Conservation (phyloP, 164 flowering plant species). For the Vitis amurensis region DNA sequence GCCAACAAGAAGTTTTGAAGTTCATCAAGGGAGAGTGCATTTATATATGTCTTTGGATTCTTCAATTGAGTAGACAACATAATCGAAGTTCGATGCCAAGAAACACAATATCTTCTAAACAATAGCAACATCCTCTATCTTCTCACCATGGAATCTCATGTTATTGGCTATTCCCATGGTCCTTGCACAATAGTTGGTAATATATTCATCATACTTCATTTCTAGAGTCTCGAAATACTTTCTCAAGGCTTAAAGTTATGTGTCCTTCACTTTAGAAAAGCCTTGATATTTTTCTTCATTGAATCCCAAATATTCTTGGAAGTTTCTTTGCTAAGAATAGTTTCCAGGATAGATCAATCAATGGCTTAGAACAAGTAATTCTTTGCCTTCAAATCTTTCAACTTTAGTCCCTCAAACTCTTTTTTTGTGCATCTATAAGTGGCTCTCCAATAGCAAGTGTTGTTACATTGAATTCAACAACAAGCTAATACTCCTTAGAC, state of each 20-base stretch:
- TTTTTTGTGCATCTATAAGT: neutral
- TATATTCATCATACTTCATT: constrained; percentile 21
- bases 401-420: neutral
- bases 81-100: constrained; percentile 19
- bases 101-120: constrained; percentile 21
- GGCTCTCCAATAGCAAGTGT: too few relatives aligned
- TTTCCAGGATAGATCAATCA: constrained; percentile 18
- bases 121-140: constrained; percentile 16
- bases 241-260: constrained; percentile 17
- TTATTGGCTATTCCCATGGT: constrained; percentile 15
- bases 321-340: constrained; percentile 22
- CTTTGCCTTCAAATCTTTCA: constrained; percentile 13
- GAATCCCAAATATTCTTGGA: constrained; percentile 24
- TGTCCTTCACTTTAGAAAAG: constrained; percentile 14
- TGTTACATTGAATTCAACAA: too few relatives aligned
- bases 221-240: constrained; percentile 10
- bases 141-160: constrained; percentile 20
- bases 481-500: constrained; percentile 1
- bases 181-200: constrained; percentile 12
- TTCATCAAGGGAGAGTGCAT: constrained; percentile 18
- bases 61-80: constrained; percentile 21
- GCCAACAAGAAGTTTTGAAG: constrained; percentile 22
- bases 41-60: constrained; percentile 15
- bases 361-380: constrained; percentile 11
- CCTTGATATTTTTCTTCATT: constrained; percentile 22